Conservation (phyloP, 2,329 filamentous ascomycete genomes). For the Elsinoe arachidis region DNA sequence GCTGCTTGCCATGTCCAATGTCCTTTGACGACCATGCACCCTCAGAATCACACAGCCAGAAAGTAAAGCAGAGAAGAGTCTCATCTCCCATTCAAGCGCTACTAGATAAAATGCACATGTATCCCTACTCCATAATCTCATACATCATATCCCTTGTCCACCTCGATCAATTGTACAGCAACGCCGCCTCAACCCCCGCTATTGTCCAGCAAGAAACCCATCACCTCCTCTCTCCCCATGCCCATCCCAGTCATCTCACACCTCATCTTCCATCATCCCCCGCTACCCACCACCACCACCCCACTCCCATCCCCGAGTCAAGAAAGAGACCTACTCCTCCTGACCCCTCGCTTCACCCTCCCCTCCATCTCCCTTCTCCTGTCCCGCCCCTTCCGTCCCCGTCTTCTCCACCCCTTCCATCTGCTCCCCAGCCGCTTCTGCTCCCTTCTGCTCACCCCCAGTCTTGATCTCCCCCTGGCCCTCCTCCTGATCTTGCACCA, state of each 20-base stretch:
- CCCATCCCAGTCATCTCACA: too few relatives aligned
- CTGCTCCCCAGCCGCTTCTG: not conserved
- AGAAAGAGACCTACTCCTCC: not conserved
- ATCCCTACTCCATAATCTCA: not conserved
- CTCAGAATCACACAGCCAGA: not conserved
- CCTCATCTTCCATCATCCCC: not conserved
- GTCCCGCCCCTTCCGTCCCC: not conserved
- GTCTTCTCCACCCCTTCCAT: not conserved
- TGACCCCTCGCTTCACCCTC: not conserved
- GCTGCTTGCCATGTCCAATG: too few relatives aligned
- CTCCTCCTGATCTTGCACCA: constrained; percentile 25
- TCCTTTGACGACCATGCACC: not conserved
- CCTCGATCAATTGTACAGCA: not conserved
- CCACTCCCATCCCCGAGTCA: not conserved
- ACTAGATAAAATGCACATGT: not conserved
- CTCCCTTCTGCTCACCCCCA: constrained; percentile 6
- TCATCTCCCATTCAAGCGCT: not conserved
- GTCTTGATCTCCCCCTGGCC: constrained; percentile 8
- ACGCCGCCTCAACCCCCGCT: not conserved
- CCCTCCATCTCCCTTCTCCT: not conserved
- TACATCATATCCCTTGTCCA: not conserved
- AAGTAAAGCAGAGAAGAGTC: not conserved
- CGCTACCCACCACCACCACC: not conserved
- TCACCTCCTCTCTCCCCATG: not conserved
- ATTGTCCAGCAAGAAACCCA: not conserved